Base-by-base conservation (phyloP, 2,329 filamentous ascomycete genomes). In the Penicillium rolfsii region DNA sequence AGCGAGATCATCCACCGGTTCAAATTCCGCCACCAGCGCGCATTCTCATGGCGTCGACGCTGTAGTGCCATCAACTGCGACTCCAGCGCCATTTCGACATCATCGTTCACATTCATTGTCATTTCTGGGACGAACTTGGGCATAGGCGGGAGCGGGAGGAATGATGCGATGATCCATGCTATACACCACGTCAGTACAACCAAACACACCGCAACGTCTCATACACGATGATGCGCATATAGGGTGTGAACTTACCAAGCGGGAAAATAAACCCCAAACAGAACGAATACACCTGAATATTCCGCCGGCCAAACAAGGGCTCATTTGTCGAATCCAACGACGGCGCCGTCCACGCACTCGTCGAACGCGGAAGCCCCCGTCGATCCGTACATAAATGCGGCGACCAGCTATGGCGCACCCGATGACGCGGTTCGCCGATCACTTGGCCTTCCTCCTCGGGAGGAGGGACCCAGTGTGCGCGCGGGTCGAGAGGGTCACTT, bases 121-220 rank as follows among this genome's bases (percentile, higher is more conserved):
- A 69, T 70, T 74, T 86, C 84, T 19, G 83, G 78, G 1, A 77
- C 69, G 22, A 80, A 77, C 8, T 73, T 71, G 0, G 87, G 84
- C 57, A 83, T 83, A 1, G 80, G 79, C 9, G 90, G 90, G 6
- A 96, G 77, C 1, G 91, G 90, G 12, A 95, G 80, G 57, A 93
- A 83, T 1, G 91, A 85, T 1, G 89, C 92, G 64, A 92, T 81
- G 79, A 94, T 90, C 91, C 91, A 96, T 58, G 89, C 89, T 46
- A 12, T 30, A 54, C 8, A 6, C 11, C 11, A 19, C 28, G 33
- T 57, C 16, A 57, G 49, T 36, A 48, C 89, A 67, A 52, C 26
- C 28, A 9, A 35, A 33, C 26, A 8, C 30, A 28, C 28, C 28
- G 19, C 7, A 30, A 30, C 4, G 7, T 7, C 28, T 30, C 28